Conservation (phyloP, 2,329 filamentous ascomycete genomes). For the Stagonosporopsis tanaceti region DNA sequence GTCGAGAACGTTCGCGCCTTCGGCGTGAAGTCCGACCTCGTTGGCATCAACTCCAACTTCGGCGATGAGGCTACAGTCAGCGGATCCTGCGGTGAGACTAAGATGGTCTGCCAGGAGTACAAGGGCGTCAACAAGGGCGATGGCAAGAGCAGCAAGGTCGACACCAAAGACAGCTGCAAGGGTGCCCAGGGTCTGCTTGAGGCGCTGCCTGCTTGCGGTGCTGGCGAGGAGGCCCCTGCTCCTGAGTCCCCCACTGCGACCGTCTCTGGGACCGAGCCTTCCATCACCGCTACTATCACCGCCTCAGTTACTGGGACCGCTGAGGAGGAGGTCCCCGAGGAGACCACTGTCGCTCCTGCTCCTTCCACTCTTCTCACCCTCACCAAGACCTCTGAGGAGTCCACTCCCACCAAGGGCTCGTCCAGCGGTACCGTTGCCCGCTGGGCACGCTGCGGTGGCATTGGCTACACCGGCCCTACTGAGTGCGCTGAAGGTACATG, state of each 20-base stretch:
- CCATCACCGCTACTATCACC: constrained; percentile 1
- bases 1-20: constrained; percentile 53
- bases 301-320: neutral
- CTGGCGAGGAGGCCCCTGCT: constrained; percentile 1
- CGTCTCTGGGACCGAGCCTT: neutral
- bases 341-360: neutral
- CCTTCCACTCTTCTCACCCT: constrained; percentile 11
- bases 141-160: constrained; percentile 24
- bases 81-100: constrained; percentile 47
- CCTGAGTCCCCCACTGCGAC: constrained; percentile 1
- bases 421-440: constrained; percentile 19
- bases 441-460: constrained; percentile 53
- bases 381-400: constrained; percentile 6
- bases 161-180: constrained; percentile 22
- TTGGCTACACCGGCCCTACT: constrained; percentile 48
- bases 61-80: constrained; percentile 56
- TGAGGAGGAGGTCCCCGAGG: neutral
- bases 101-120: constrained; percentile 34
- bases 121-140: constrained; percentile 34
- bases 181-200: constrained; percentile 30
- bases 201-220: constrained; percentile 27
- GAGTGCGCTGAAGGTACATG: constrained; percentile 51
- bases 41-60: constrained; percentile 59
- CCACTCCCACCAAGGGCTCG: constrained; percentile 10
- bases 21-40: constrained; percentile 50